Evolutionary conservation across 2,329 filamentous ascomycete genomes (phyloP).

Genomic region (Cadophora sp.): DNA sequence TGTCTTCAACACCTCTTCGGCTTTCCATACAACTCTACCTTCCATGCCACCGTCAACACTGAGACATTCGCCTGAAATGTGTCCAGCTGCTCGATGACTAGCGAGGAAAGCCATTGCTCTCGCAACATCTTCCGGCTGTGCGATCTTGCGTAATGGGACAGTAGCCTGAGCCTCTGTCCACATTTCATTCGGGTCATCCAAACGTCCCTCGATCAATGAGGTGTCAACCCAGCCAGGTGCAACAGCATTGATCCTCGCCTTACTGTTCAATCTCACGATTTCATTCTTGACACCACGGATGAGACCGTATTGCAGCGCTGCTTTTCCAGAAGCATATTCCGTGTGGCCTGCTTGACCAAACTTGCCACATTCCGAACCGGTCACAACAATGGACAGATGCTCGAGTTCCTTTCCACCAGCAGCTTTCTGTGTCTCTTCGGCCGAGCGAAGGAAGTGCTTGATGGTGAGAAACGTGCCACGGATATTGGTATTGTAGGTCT

Average conservation of each 20-base stretch:
- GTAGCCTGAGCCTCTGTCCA: conserved; percentile 58
- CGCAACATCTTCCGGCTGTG: conserved; percentile 72
- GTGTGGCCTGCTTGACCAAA: conserved; percentile 42
- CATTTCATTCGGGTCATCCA: conserved; percentile 56
- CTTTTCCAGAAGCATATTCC: conserved; percentile 58
- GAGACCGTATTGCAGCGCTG: conserved; percentile 59
- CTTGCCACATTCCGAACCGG: conserved; percentile 56
- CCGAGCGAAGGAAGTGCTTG: conserved; percentile 58
- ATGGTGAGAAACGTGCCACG: conserved; percentile 61
- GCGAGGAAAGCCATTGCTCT: conserved; percentile 79
- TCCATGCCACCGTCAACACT: conserved; percentile 59
- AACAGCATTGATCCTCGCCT: conserved; percentile 75
- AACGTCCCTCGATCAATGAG: conserved; percentile 56
- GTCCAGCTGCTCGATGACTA: conserved; percentile 65
- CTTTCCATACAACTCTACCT: conserved; percentile 51
- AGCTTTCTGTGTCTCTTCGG: conserved; percentile 47
- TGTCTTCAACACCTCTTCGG: conserved; percentile 40
- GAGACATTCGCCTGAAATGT: conserved; percentile 60
- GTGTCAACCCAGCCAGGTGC: conserved; percentile 85
- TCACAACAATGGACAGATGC: conserved; percentile 59
- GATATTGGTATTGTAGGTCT: conserved; percentile 56
- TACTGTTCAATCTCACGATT: conserved; percentile 56
- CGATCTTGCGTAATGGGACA: conserved; percentile 70
- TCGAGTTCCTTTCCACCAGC: conserved; percentile 48
- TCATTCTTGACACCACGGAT: conserved; percentile 61